Evolutionary conservation across 2,329 filamentous ascomycete species (phyloP), one percentile per base, ranked within the genome.

Genomic region (Lasiodiplodia hormozganensis): DNA sequence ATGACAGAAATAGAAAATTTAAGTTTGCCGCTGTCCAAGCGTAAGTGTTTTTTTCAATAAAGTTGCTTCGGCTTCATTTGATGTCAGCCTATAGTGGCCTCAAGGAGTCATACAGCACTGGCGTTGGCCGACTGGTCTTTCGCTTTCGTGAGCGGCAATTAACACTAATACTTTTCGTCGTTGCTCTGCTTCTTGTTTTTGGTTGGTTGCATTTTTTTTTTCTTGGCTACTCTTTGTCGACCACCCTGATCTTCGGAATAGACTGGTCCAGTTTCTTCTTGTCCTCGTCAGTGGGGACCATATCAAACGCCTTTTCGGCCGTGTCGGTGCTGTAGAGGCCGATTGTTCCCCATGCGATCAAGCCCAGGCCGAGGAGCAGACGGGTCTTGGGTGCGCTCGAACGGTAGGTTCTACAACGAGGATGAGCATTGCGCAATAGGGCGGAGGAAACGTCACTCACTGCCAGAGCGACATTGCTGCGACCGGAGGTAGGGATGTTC

Each of bases 321-420:
- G 85, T 85, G 76, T 95, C 91, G 5, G 91, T 89, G 21, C 92
- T 76, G 76, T 90, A 90, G n/a, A 96, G 85, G 18, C 93, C 94
- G 51, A 88, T 82, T 51, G 84, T 82, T 16, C 92, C 93, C 88
- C 93, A 97, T 40, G 87, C 87, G 75, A 97, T 88, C 72, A 97
- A 81, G 73, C 89, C 91, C 60, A 89, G 77, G 73, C 94, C 94
- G 71, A 97, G 85, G 58, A 90, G 81, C 52, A 92, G 81, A 68
- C 92, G 91, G 28, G 91, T 90, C 73, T 87, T 89, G 21, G 90
- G 87, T 3, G 90, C 82, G 66, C 97, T 89, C 73, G 87, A 88
- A 76, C 86, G 89, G 83, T 94, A 97, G 74, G 75, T 77, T 58
- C 79, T 81, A 36, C 3, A 31, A 21, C 28, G n/a, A n/a, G 11